Evolutionary conservation across 495 filamentous ascomycete species (phyloP).

Genomic region (Talaromyces borbonicus): DNA sequence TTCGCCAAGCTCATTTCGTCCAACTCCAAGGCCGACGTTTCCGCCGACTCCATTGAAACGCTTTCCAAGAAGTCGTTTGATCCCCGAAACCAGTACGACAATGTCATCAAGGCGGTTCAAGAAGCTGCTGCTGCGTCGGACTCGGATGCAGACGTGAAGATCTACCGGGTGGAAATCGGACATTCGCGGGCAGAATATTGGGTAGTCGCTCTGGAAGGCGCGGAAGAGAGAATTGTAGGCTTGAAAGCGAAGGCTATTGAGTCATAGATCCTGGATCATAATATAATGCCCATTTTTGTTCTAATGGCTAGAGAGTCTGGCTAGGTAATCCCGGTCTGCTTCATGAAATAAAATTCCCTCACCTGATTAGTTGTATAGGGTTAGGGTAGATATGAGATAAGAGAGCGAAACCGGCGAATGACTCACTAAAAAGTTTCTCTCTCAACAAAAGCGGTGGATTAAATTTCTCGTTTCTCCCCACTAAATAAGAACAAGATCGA

Average conservation of each 20-base stretch:
- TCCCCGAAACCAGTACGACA: conserved; percentile 27
- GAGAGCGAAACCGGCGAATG: too few relatives aligned
- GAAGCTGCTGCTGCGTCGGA: conserved; percentile 20
- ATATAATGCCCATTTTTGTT: not conserved
- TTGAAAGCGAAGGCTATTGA: conserved; percentile 68
- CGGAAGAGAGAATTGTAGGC: conserved; percentile 53
- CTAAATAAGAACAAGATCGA: too few relatives aligned
- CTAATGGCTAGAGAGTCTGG: too few relatives aligned
- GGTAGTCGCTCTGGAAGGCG: conserved; percentile 52
- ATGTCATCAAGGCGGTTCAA: conserved; percentile 23
- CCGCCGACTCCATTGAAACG: conserved; percentile 23
- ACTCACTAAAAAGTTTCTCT: too few relatives aligned
- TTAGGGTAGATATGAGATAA: too few relatives aligned
- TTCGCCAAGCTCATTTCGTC: conserved; percentile 26
- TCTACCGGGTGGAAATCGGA: conserved; percentile 58
- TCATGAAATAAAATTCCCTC: not conserved
- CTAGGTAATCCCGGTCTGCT: too few relatives aligned
- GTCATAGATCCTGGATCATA: conserved; percentile 41
- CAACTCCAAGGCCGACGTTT: conserved; percentile 22
- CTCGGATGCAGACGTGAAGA: conserved; percentile 51
- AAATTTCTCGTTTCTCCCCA: too few relatives aligned
- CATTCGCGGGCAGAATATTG: conserved; percentile 65
- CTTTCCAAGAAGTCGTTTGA: conserved; percentile 31
- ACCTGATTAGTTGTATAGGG: too few relatives aligned
- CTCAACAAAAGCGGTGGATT: too few relatives aligned